Evolutionary conservation across 371 early-diverging fungal genomes (phyloP).

Genomic region (Capillidium rhysosporum): DNA sequence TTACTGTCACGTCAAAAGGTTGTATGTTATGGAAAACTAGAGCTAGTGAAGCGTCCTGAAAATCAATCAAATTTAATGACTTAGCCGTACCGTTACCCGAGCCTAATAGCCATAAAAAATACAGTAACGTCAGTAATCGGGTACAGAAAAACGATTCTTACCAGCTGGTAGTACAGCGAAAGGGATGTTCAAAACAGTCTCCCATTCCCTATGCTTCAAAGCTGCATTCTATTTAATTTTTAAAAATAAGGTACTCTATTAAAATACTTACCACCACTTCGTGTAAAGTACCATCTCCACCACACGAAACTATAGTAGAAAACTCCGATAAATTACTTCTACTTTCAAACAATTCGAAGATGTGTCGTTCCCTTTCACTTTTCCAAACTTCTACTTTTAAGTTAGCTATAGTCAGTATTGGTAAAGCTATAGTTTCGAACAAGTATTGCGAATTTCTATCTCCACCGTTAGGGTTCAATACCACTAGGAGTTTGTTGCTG

Average conservation of each 20-base stretch:
- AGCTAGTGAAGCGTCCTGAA: neutral
- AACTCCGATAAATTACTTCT: neutral
- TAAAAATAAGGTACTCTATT: neutral
- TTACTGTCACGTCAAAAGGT: neutral
- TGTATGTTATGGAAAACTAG: neutral
- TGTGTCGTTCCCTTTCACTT: neutral
- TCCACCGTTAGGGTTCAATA: neutral
- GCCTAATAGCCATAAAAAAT: neutral
- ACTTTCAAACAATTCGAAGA: neutral
- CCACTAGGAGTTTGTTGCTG: neutral
- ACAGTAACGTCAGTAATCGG: too few relatives aligned
- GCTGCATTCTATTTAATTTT: neutral
- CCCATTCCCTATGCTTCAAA: neutral
- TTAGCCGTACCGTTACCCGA: neutral
- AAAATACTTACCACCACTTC: conserved; percentile 3
- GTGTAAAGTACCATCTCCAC: conserved; percentile 2
- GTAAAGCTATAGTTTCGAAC: neutral
- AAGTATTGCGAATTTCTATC: neutral
- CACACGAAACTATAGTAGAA: neutral
- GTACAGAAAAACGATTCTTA: neutral
- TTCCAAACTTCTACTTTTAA: neutral
- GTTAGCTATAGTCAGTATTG: neutral
- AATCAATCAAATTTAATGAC: neutral
- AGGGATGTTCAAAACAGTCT: neutral
- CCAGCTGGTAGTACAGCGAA: conserved; percentile 2